Evolutionary conservation across 2,329 filamentous ascomycete genomes (phyloP).

Genomic region (Leptographium flavum): DNA sequence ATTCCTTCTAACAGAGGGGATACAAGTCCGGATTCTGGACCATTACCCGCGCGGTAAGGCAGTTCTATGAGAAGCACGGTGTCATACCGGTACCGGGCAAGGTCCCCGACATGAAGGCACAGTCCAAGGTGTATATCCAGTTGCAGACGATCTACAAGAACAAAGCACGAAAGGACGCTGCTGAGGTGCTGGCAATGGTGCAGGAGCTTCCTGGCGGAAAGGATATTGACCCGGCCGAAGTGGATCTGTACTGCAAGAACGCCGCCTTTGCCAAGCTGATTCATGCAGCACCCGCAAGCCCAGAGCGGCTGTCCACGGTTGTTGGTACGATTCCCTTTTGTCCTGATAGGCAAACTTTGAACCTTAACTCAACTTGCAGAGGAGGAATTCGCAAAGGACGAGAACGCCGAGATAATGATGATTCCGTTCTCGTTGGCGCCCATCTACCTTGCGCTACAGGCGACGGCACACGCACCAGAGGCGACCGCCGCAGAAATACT

Average conservation of each 20-base stretch:
- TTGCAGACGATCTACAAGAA: conserved; percentile 87
- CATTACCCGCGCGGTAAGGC: conserved; percentile 64
- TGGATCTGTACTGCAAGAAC: conserved; percentile 91
- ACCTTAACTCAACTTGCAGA: too few species aligned
- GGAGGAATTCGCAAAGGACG: conserved; percentile 38
- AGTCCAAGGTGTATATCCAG: conserved; percentile 76
- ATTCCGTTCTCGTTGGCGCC: conserved; percentile 47
- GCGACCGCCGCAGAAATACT: conserved; percentile 40
- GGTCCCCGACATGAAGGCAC: conserved; percentile 94
- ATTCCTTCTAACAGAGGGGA: neutral
- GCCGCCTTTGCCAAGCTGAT: conserved; percentile 86
- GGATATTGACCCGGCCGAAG: conserved; percentile 52
- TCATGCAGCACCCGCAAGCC: conserved; percentile 30
- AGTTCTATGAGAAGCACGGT: conserved; percentile 60
- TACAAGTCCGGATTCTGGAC: conserved; percentile 64
- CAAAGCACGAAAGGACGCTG: conserved; percentile 66
- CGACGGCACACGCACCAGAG: conserved; percentile 30
- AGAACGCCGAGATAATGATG: conserved; percentile 30
- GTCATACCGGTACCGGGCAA: conserved; percentile 73
- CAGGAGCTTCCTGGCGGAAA: conserved; percentile 34
- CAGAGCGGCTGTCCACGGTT: conserved; percentile 34
- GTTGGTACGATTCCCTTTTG: conserved; percentile 30
- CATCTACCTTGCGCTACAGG: conserved; percentile 52
- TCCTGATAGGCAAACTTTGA: neutral
- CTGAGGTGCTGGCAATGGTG: conserved; percentile 56